phyloP scores from a whole-genome alignment of 1,284 basidiomycete genomes.

The Stereum hirsutum region DNA sequence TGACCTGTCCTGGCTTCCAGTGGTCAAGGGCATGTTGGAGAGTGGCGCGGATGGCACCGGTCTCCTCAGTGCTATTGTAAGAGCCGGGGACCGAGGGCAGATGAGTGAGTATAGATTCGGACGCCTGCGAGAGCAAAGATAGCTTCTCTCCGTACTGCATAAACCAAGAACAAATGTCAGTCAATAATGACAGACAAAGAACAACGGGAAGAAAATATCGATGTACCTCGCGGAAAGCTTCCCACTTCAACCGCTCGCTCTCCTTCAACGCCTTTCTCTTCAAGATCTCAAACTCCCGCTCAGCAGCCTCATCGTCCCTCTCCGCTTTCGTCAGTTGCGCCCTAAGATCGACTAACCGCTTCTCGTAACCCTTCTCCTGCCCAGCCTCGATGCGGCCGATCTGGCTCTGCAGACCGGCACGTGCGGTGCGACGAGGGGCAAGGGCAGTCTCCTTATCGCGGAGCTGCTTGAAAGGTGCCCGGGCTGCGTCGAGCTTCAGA shows the following conservation, averaged over 20 bases:
- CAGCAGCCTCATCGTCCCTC: constrained; percentile 49
- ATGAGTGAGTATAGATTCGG: constrained; percentile 44
- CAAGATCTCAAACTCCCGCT: constrained; percentile 59
- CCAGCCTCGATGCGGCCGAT: constrained; percentile 58
- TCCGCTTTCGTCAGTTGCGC: constrained; percentile 56
- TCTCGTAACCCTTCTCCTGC: constrained; percentile 47
- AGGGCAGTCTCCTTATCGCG: constrained; percentile 59
- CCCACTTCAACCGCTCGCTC: constrained; percentile 67
- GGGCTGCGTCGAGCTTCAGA: constrained; percentile 48
- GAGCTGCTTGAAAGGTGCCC: constrained; percentile 57
- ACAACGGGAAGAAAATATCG: background rate
- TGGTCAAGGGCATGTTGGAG: constrained; percentile 69
- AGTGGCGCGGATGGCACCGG: constrained; percentile 61
- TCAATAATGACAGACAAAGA: background rate
- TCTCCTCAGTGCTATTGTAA: constrained; percentile 51
- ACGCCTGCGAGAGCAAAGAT: constrained; percentile 60
- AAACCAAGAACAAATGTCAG: constrained; percentile 4
- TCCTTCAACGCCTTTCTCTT: constrained; percentile 67
- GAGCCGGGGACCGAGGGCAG: constrained; percentile 59
- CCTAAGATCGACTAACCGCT: constrained; percentile 53
- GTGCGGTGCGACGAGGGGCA: constrained; percentile 49
- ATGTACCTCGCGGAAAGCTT: constrained; percentile 64
- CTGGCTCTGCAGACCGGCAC: constrained; percentile 46
- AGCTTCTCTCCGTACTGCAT: constrained; percentile 79
- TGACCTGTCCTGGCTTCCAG: constrained; percentile 58